phyloP scores from a whole-genome alignment of 140 eudicot species.

The Anethum foeniculum region DNA sequence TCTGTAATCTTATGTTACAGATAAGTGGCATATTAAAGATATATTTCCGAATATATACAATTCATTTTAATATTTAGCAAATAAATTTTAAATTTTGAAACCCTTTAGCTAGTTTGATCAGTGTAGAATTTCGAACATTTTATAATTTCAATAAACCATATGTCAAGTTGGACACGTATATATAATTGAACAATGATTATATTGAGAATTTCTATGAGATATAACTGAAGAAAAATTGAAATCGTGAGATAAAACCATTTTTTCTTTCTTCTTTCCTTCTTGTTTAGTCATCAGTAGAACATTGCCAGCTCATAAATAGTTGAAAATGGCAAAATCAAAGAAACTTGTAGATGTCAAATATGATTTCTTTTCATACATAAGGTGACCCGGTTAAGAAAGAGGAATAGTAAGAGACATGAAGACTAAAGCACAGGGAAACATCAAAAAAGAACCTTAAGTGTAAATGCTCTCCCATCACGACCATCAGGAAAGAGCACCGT shows the following conservation, averaged over 20 bases:
- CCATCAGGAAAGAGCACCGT: constrained; percentile 93
- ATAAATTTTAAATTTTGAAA: not conserved
- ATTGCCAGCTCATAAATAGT: not conserved
- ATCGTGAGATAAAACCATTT: not conserved
- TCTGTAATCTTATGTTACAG: not conserved
- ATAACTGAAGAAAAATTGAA: not conserved
- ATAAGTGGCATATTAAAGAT: not conserved
- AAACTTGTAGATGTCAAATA: not conserved
- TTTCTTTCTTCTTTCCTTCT: not conserved
- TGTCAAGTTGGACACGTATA: not conserved
- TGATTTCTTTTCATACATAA: not conserved
- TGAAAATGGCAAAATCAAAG: not conserved
- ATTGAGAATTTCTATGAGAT: not conserved
- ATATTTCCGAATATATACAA: not conserved
- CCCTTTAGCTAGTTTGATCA: not conserved
- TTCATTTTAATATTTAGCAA: not conserved
- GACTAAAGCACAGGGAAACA: not conserved
- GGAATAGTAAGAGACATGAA: not conserved
- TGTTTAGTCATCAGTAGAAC: not conserved
- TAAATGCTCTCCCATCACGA: constrained; percentile 89
- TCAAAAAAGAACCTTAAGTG: constrained; percentile 68
- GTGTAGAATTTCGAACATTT: not conserved
- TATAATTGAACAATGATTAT: not conserved
- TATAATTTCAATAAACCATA: not conserved
- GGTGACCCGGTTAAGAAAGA: not conserved